Percentiles rank a stretch among this genome's conserved stretches.
phyloP scores from a whole-genome alignment of 2,329 filamentous ascomycete genomes.

The Rosellinia necatrix region DNA sequence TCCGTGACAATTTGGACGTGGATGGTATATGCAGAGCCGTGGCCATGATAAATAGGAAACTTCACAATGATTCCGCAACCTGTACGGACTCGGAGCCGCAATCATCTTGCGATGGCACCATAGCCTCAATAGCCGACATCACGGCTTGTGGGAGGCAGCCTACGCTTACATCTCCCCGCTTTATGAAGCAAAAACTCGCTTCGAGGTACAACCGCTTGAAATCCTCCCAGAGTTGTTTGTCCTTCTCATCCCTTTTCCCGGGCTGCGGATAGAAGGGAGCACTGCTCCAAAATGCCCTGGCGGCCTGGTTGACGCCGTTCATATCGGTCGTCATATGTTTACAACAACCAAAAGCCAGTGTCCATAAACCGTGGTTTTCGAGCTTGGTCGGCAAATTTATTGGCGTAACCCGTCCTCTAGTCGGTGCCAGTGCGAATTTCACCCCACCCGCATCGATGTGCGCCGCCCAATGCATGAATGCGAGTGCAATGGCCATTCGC shows the following conservation, averaged over 20 bases:
- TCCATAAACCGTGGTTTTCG: slow-evolving; percentile 47
- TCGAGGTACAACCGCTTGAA: slow-evolving; percentile 31
- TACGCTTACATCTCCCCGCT: neutral
- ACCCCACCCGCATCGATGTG: slow-evolving; percentile 57
- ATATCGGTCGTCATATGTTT: slow-evolving; percentile 42
- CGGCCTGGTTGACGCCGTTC: slow-evolving; percentile 48
- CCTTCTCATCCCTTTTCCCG: slow-evolving; percentile 2
- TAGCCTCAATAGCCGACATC: no score
- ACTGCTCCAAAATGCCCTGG: slow-evolving; percentile 51
- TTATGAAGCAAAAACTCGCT: slow-evolving; percentile 12
- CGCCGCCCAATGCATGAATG: slow-evolving; percentile 51
- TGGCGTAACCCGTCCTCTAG: neutral
- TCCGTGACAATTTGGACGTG: no score
- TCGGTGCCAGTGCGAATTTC: slow-evolving; percentile 56
- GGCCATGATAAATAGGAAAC: no score
- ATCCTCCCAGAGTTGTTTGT: slow-evolving; percentile 31
- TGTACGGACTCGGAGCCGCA: no score
- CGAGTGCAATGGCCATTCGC: slow-evolving; percentile 46
- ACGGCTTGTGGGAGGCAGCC: no score
- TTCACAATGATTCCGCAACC: no score
- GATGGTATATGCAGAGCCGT: no score
- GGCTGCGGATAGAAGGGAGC: slow-evolving; percentile 57
- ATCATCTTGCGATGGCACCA: no score
- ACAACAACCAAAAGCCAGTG: slow-evolving; percentile 54
- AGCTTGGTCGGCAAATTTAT: slow-evolving; percentile 28